Conservation (phyloP, 2,329 filamentous ascomycete species). For the Hypoxylon sp. region DNA sequence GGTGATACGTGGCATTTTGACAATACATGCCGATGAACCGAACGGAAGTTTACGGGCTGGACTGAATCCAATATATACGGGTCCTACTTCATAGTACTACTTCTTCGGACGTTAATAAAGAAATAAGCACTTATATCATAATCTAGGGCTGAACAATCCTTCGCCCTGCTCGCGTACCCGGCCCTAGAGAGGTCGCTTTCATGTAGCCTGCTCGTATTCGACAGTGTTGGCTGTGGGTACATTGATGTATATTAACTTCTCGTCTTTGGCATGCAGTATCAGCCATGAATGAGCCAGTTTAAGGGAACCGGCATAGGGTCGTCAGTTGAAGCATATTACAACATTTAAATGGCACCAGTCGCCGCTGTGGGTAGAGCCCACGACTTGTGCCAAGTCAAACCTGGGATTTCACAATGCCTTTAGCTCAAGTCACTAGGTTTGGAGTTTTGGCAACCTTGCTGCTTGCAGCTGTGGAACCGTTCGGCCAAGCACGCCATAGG, state of each 20-base stretch:
- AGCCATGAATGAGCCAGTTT: conserved; percentile 6
- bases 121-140: background rate
- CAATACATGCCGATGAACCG: conserved; percentile 33
- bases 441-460: conserved; percentile 21
- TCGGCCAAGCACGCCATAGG: conserved; percentile 22
- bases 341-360: conserved; percentile 23
- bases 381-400: background rate
- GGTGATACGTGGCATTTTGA: conserved; percentile 24
- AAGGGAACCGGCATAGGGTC: background rate
- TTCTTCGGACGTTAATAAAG: background rate
- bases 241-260: conserved; percentile 36
- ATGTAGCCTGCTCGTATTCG: conserved; percentile 19
- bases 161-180: conserved; percentile 8
- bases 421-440: conserved; percentile 14
- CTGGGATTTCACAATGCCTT: conserved; percentile 22
- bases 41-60: conserved; percentile 20
- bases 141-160: conserved; percentile 15
- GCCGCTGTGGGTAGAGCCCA: background rate
- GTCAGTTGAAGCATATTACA: background rate
- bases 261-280: conserved; percentile 13
- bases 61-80: conserved; percentile 25
- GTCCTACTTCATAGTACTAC: too few species aligned
- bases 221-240: conserved; percentile 5
- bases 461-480: conserved; percentile 22
- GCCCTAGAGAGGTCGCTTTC: conserved; percentile 17